Evolutionary conservation across 768 basidiomycete species (phyloP).

Genomic region (Tricholoma furcatifolium): DNA sequence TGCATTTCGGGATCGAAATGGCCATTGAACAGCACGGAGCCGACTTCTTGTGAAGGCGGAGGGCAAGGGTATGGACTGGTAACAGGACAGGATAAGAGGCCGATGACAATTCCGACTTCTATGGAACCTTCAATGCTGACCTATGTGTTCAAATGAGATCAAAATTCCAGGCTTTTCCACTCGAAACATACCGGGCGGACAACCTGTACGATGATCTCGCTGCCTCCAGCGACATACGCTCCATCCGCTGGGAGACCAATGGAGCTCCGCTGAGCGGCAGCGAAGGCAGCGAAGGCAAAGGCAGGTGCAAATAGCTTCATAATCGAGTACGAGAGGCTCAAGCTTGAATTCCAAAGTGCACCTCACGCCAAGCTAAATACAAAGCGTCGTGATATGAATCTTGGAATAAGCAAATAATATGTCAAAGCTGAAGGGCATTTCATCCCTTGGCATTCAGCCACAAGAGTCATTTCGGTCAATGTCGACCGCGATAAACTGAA

Average conservation of each 20-base stretch:
- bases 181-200: conserved; percentile 32
- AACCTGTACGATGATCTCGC: conserved; percentile 32
- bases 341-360: neutral
- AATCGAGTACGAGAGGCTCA: neutral
- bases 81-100: conserved; percentile 35
- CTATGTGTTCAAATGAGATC: conserved; percentile 19
- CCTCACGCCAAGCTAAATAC: neutral
- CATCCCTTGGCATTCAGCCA: neutral
- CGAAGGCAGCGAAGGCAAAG: conserved; percentile 7
- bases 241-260: conserved; percentile 33
- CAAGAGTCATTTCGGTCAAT: neutral
- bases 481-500: neutral
- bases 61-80: conserved; percentile 18
- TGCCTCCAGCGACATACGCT: conserved; percentile 25
- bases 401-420: neutral
- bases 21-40: conserved; percentile 41
- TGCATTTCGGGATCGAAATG: conserved; percentile 33
- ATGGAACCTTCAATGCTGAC: conserved; percentile 36
- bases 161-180: neutral
- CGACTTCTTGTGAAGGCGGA: conserved; percentile 27
- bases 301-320: neutral
- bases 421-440: neutral
- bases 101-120: conserved; percentile 44
- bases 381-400: neutral
- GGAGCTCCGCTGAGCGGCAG: conserved; percentile 19